A percentile compares a stretch with the other conserved stretches of the same genome.
phyloP scores from a whole-genome alignment of 305 asterid genomes.

The Withania somnifera region DNA sequence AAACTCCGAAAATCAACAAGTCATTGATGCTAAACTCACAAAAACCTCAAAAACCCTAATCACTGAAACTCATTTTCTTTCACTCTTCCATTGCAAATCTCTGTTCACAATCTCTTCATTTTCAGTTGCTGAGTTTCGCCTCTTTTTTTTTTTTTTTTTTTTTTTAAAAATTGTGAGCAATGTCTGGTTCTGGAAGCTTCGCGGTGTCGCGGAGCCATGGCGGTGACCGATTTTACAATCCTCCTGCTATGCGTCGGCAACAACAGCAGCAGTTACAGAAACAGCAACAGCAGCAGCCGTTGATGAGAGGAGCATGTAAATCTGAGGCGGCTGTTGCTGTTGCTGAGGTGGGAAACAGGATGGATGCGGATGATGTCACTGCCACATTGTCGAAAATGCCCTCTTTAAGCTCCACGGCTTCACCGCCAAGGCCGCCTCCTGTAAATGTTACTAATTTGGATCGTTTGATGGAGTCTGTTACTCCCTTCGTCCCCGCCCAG shows the following conservation, averaged over 20 bases:
- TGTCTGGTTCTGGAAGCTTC: constrained; percentile 61
- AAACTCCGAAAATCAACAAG: constrained; percentile 2
- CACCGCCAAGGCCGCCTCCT: constrained; percentile 11
- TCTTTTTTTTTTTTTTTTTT: no score
- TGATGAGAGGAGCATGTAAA: constrained; percentile 11
- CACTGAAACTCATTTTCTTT: not conserved
- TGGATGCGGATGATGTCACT: constrained; percentile 25
- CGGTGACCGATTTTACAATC: constrained; percentile 49
- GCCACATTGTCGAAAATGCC: constrained; percentile 40
- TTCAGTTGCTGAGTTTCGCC: not conserved
- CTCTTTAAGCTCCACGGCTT: constrained; percentile 18
- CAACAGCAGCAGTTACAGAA: constrained; percentile 17
- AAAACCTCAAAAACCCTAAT: constrained; percentile 15
- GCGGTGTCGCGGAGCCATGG: constrained; percentile 38
- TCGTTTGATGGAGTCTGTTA: constrained; percentile 53
- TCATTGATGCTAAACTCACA: not conserved
- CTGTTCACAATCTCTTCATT: not conserved
- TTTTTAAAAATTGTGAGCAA: no score
- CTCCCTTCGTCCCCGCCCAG: constrained; percentile 38
- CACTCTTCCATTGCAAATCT: not conserved
- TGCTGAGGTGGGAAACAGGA: constrained; percentile 15
- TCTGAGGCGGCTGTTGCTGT: constrained; percentile 18
- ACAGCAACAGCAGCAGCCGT: constrained; percentile 11
- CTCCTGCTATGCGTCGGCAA: constrained; percentile 46
- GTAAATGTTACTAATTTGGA: constrained; percentile 43